These are phyloP conservation scores for Oxytropis ochrocephala DNA, from an alignment of 306 rosid genomes.

Conservation along the genomic window DNA sequence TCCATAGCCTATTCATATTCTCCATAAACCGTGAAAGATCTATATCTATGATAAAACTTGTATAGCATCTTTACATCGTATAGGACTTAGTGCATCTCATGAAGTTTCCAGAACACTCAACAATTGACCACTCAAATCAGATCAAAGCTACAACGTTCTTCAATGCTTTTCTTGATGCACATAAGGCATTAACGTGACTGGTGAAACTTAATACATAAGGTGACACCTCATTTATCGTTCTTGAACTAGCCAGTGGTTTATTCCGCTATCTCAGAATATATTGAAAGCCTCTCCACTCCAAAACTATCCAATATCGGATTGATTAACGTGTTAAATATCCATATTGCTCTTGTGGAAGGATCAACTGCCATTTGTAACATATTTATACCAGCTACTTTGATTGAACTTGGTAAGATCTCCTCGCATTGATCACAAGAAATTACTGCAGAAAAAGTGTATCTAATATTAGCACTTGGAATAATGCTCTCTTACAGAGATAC, in stretches of 20 bases:
- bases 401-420: slow-evolving; percentile 35
- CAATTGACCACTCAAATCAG: slow-evolving; percentile 14
- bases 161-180: slow-evolving; percentile 17
- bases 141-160: slow-evolving; percentile 14
- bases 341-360: slow-evolving; percentile 31
- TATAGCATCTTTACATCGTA: slow-evolving; percentile 2
- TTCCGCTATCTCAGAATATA: slow-evolving; percentile 22
- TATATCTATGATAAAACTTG: background rate
- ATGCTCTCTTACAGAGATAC: slow-evolving; percentile 22
- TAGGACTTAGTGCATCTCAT: background rate
- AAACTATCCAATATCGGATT: slow-evolving; percentile 24
- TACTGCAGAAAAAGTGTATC: slow-evolving; percentile 55
- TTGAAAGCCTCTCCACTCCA: slow-evolving; percentile 20
- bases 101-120: slow-evolving; percentile 3
- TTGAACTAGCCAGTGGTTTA: slow-evolving; percentile 28
- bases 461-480: slow-evolving; percentile 36
- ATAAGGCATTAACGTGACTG: slow-evolving; percentile 13
- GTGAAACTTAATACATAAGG: slow-evolving; percentile 12
- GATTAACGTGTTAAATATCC: slow-evolving; percentile 25
- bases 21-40: slow-evolving; percentile 7
- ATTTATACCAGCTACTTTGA: slow-evolving; percentile 40
- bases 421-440: slow-evolving; percentile 29
- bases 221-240: slow-evolving; percentile 18
- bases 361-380: slow-evolving; percentile 28
- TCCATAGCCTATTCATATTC: background rate